Evolutionary conservation across 805 yeast genomes (phyloP), one percentile per base, ranked within the genome.

Genomic region (Pichia heedii): DNA sequence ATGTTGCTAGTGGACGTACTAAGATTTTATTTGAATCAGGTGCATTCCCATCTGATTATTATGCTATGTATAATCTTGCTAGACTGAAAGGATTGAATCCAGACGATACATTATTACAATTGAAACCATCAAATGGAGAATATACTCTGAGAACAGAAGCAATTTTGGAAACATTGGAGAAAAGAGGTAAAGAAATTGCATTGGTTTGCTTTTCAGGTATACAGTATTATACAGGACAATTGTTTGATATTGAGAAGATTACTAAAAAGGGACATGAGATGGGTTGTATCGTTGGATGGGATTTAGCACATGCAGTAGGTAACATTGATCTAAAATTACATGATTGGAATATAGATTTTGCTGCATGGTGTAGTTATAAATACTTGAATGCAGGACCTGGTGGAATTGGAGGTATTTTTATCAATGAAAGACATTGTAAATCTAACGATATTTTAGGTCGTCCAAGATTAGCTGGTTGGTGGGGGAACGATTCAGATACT

Each of bases 371-470:
- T 60, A 79, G 94, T 5, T 89, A 89, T 69, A 89, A 89, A 60
- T 89, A 89, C 58, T 64, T 89, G 50, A 90, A 90, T 58, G 62
- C 95, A 4, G 97, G 97, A 0, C 96, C 97, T 0, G 97, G 97
- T 37, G 90, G 80, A 5, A 84, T 88, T 50, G 95, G 88, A 6
- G 96, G 96, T 1, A 71, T 86, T 20, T 89, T 77, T 54, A 81
- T 89, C 33, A 79, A 89, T 58, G 81, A 77, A 49, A 70, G 62
- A 48, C 49, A 50, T 33, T 46, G 45, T 3, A 26, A 47, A 15
- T 65, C 71, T 18, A 50, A 55, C 34, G 34, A 38, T 20, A 59
- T 63, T 38, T 70, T 67, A 52, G 40, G 43, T 12, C 53, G 69
- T 33, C 84, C 95, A 1, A 68, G 97, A 47, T 66, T 86, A 40